phyloP scores from a whole-genome alignment of 495 filamentous ascomycete species.

The Podospora didyma region DNA sequence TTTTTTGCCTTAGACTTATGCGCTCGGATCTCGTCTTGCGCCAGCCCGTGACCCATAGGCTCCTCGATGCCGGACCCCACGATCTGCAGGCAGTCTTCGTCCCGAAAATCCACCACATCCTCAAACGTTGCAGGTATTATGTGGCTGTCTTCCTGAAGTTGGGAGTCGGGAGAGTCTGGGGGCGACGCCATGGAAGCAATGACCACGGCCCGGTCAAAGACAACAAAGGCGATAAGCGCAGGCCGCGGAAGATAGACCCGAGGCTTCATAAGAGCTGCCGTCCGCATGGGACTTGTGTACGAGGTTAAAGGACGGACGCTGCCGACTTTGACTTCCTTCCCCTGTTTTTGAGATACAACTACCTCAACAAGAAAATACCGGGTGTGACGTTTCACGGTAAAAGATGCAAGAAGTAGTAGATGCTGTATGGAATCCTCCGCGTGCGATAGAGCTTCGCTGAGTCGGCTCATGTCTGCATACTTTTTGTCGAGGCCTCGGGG shows the following conservation, averaged over 20 bases:
- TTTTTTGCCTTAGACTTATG: constrained; percentile 52
- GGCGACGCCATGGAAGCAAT: constrained; percentile 62
- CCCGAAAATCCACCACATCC: constrained; percentile 77
- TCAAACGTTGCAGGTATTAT: constrained; percentile 62
- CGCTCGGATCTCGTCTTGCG: constrained; percentile 36
- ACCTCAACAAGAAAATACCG: constrained; percentile 45
- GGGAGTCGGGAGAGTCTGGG: constrained; percentile 62
- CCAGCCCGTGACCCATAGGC: constrained; percentile 33
- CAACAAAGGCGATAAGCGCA: constrained; percentile 73
- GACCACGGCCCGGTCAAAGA: constrained; percentile 71
- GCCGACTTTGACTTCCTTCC: constrained; percentile 35
- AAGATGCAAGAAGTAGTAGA: constrained; percentile 36
- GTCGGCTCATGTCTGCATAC: constrained; percentile 37
- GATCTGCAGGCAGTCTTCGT: constrained; percentile 57
- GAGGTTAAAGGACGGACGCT: constrained; percentile 59
- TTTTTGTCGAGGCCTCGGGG: constrained; percentile 39
- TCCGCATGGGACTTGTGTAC: constrained; percentile 47
- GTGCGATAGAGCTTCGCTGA: constrained; percentile 34
- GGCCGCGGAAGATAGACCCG: constrained; percentile 74
- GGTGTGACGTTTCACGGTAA: constrained; percentile 28
- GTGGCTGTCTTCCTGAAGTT: constrained; percentile 62
- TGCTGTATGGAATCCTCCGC: constrained; percentile 44
- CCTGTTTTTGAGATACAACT: constrained; percentile 33
- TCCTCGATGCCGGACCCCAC: constrained; percentile 60
- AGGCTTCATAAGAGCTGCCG: constrained; percentile 47